phyloP scores from a whole-genome alignment of 1,284 basidiomycete species.

The Anthracocystis walkeri region DNA sequence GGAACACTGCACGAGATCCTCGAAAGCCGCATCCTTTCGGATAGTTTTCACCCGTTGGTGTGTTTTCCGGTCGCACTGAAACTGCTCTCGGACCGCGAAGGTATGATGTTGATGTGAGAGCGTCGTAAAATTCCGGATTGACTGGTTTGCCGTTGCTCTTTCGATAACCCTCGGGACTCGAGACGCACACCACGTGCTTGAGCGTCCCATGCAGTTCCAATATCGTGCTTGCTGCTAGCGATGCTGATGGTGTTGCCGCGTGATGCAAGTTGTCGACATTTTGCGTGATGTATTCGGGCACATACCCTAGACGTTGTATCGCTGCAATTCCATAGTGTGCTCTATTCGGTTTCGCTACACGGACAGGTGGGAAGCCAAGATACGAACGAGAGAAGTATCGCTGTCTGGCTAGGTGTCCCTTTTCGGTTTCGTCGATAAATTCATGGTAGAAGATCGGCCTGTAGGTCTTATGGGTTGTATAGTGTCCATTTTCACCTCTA shows the following conservation, averaged over 20 bases:
- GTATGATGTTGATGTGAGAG: slow-evolving; percentile 33
- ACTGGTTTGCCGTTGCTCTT: background rate
- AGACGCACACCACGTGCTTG: slow-evolving; percentile 36
- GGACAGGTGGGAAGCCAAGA: slow-evolving; percentile 65
- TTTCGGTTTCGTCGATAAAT: slow-evolving; percentile 53
- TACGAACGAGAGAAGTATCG: slow-evolving; percentile 69
- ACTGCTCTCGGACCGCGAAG: slow-evolving; percentile 43
- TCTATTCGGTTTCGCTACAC: slow-evolving; percentile 62
- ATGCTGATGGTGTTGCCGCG: slow-evolving; percentile 55
- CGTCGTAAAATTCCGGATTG: slow-evolving; percentile 29
- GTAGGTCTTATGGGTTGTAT: slow-evolving; percentile 64
- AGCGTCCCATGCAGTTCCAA: slow-evolving; percentile 67
- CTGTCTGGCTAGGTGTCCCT: slow-evolving; percentile 55
- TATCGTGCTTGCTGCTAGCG: slow-evolving; percentile 55
- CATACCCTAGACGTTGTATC: slow-evolving; percentile 59
- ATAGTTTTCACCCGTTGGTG: slow-evolving; percentile 49
- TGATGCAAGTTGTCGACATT: slow-evolving; percentile 69
- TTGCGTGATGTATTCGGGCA: slow-evolving; percentile 64
- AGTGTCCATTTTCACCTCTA: slow-evolving; percentile 65
- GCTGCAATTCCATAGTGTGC: slow-evolving; percentile 66
- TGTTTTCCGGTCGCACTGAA: slow-evolving; percentile 35
- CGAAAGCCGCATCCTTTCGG: slow-evolving; percentile 59
- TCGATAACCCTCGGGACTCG: slow-evolving; percentile 10
- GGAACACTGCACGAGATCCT: slow-evolving; percentile 58
- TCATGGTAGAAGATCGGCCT: slow-evolving; percentile 69